phyloP scores from a whole-genome alignment of 805 yeast species.

The Scheffersomyces spartinae region DNA sequence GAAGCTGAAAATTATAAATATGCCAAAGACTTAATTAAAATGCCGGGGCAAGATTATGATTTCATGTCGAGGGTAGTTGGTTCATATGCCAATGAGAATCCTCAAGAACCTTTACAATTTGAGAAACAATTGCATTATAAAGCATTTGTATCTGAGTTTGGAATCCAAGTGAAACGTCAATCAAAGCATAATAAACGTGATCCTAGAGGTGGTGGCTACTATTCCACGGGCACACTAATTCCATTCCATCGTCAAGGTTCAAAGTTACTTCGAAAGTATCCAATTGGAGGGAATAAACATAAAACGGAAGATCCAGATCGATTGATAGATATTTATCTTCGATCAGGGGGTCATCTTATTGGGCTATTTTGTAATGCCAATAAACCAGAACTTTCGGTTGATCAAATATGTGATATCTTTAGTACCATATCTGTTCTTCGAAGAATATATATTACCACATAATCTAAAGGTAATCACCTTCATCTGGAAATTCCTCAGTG shows the following conservation, averaged over 20 bases:
- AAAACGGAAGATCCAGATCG: constrained; percentile 5
- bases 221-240: constrained; percentile 41
- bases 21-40: constrained; percentile 22
- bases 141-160: constrained; percentile 41
- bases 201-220: too few species aligned
- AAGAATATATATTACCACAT: constrained; percentile 28
- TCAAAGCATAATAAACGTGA: too few species aligned
- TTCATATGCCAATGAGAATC: constrained; percentile 17
- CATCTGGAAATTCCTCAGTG: constrained; percentile 1
- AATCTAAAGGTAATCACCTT: constrained; percentile 1
- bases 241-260: constrained; percentile 37
- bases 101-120: constrained; percentile 11
- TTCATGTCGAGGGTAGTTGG: constrained; percentile 37
- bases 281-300: constrained; percentile 3
- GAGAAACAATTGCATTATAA: constrained; percentile 30
- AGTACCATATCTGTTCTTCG: constrained; percentile 37
- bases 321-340: constrained; percentile 31
- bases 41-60: constrained; percentile 21
- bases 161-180: constrained; percentile 29
- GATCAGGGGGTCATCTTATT: constrained; percentile 43
- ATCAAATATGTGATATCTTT: constrained; percentile 32
- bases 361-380: constrained; percentile 32
- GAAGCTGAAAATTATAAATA: constrained; percentile 32
- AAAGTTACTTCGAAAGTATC: constrained; percentile 29
- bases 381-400: constrained; percentile 16